These are phyloP conservation scores for Verbascum thapsus DNA, from an alignment of 257 asterid genomes.

Conservation along the genomic window DNA sequence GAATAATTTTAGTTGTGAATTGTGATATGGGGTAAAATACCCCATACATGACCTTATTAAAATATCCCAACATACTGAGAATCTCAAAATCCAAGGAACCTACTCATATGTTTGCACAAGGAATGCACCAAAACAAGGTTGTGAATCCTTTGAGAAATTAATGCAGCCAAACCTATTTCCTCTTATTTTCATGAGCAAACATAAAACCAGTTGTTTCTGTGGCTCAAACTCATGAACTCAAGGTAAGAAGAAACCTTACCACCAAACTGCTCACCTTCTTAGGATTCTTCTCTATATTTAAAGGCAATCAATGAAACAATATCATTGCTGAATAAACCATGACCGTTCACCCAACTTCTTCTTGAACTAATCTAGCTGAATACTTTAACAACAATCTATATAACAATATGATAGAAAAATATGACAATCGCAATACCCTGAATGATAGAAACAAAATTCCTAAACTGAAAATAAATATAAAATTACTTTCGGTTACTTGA, in stretches of 20 bases:
- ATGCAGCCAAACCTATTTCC: neutral
- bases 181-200: neutral
- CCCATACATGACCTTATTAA: too few species aligned
- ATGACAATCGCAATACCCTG: neutral
- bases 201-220: neutral
- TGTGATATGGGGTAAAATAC: too few species aligned
- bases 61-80: neutral
- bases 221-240: neutral
- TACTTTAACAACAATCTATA: neutral
- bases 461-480: too few species aligned
- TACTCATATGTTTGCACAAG: too few species aligned
- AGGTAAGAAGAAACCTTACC: constrained; percentile 2
- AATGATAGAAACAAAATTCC: too few species aligned
- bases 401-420: neutral
- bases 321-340: neutral
- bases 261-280: neutral
- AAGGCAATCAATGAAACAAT: neutral
- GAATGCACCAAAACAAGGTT: constrained; percentile 3
- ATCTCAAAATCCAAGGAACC: neutral
- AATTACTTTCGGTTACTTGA: too few species aligned
- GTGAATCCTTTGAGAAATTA: neutral
- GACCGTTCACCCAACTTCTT: neutral
- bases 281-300: neutral
- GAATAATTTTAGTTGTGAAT: neutral
- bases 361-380: neutral